Conservation (phyloP, 2,329 filamentous ascomycete species). For the Talaromyces sp. region DNA sequence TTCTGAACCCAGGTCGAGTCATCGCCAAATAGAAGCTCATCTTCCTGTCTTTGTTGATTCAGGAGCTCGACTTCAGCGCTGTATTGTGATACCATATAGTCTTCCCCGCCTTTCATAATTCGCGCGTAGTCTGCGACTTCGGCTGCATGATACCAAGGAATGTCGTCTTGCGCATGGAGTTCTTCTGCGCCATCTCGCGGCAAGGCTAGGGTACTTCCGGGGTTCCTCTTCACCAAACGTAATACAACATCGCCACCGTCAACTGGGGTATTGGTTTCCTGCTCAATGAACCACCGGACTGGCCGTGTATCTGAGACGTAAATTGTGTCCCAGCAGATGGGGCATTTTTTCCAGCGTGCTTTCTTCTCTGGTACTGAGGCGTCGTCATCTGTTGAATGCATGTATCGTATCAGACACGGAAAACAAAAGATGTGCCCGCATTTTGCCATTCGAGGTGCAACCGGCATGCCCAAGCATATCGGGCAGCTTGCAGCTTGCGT, state of each 20-base stretch:
- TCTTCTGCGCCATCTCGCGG: conserved; percentile 76
- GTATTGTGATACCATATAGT: conserved; percentile 80
- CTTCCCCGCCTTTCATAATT: conserved; percentile 88
- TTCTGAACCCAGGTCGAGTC: conserved; percentile 90
- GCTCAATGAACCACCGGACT: conserved; percentile 84
- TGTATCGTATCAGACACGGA: conserved; percentile 88
- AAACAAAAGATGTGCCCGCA: conserved; percentile 97
- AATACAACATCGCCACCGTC: conserved; percentile 88
- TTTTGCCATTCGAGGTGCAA: conserved; percentile 92
- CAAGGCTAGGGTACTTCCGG: conserved; percentile 79
- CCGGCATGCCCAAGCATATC: conserved; percentile 88
- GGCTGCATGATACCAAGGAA: conserved; percentile 92
- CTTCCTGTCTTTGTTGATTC: conserved; percentile 73
- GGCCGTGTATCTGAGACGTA: conserved; percentile 86
- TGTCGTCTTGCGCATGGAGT: conserved; percentile 65
- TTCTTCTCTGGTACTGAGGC: conserved; percentile 62
- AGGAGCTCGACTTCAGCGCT: conserved; percentile 74
- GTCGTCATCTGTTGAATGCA: conserved; percentile 80
- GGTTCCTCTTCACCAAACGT: conserved; percentile 74
- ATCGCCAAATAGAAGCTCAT: conserved; percentile 86
- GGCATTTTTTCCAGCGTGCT: conserved; percentile 86
- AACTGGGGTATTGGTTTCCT: conserved; percentile 74
- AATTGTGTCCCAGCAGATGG: conserved; percentile 91
- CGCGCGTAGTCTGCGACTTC: conserved; percentile 93
- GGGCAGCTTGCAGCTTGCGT: conserved; percentile 87